phyloP scores from a whole-genome alignment of 345 rosid genomes.

The Eucalyptus pumila region DNA sequence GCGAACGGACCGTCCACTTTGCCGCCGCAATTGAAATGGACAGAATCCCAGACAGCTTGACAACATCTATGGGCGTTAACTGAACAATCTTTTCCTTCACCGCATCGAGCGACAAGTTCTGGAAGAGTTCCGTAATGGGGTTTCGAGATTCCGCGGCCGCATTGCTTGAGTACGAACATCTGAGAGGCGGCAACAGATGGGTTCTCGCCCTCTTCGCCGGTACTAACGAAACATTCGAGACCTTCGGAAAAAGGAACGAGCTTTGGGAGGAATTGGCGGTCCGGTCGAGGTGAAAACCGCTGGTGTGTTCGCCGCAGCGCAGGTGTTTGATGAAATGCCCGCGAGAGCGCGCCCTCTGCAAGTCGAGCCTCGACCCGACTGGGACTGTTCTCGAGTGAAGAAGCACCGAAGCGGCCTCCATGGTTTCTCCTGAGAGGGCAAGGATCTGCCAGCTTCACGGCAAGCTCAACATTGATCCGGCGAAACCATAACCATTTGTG shows the following conservation, averaged over 20 bases:
- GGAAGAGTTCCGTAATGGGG: constrained; percentile 28
- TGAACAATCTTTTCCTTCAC: constrained; percentile 17
- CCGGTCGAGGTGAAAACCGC: not conserved
- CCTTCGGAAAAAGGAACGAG: not conserved
- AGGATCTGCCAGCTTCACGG: not conserved
- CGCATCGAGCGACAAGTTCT: constrained; percentile 23
- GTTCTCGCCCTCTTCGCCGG: not conserved
- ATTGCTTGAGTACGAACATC: constrained; percentile 39
- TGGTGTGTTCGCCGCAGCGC: not conserved
- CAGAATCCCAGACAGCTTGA: constrained; percentile 44
- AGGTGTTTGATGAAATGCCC: constrained; percentile 65
- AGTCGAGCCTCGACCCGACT: not conserved
- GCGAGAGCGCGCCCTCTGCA: constrained; percentile 6
- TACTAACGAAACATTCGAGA: not conserved
- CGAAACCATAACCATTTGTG: not conserved
- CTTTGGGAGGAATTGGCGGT: not conserved
- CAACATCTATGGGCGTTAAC: constrained; percentile 34
- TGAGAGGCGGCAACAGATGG: constrained; percentile 15
- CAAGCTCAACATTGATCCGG: not conserved
- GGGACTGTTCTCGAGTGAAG: constrained; percentile 34
- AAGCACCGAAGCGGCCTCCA: constrained; percentile 48
- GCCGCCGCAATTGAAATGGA: constrained; percentile 41
- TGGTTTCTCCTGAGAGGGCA: not conserved
- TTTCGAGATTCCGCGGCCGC: constrained; percentile 17
- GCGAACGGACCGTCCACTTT: constrained; percentile 40